Conservation (phyloP, 768 basidiomycete genomes). For the Amanita rubescens region DNA sequence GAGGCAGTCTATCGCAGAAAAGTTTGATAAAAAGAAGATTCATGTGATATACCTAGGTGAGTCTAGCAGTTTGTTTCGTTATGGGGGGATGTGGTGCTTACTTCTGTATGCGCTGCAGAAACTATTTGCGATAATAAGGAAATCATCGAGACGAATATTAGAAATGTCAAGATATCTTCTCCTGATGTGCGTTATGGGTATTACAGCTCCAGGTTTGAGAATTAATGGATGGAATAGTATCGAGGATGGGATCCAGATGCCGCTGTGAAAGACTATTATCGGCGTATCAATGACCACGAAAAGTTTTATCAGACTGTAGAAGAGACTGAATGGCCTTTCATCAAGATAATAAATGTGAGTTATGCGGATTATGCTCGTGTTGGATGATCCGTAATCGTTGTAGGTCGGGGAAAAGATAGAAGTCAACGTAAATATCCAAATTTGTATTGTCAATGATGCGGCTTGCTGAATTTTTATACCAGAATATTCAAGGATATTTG, state of each 20-base stretch:
- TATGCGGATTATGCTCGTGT: constrained; percentile 10
- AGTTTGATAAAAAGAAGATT: constrained; percentile 78
- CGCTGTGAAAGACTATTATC: constrained; percentile 89
- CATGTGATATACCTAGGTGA: constrained; percentile 92
- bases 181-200: constrained; percentile 72
- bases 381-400: neutral
- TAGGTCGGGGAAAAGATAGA: constrained; percentile 94
- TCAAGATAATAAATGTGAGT: constrained; percentile 86
- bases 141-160: constrained; percentile 90
- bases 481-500: constrained; percentile 86
- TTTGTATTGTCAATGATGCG: neutral
- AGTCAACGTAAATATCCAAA: constrained; percentile 72
- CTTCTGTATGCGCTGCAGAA: constrained; percentile 41
- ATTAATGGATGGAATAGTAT: constrained; percentile 46
- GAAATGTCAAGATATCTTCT: constrained; percentile 96
- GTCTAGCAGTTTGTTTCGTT: constrained; percentile 11
- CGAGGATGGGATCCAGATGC: constrained; percentile 87
- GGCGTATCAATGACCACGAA: constrained; percentile 83
- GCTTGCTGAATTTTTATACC: neutral
- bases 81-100: neutral
- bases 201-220: too few species aligned
- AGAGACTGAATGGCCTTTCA: constrained; percentile 87
- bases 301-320: constrained; percentile 85
- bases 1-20: constrained; percentile 69
- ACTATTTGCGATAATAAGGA: constrained; percentile 87